phyloP scores from a whole-genome alignment of 768 basidiomycete genomes.

The Pisolithus marmoratus region DNA sequence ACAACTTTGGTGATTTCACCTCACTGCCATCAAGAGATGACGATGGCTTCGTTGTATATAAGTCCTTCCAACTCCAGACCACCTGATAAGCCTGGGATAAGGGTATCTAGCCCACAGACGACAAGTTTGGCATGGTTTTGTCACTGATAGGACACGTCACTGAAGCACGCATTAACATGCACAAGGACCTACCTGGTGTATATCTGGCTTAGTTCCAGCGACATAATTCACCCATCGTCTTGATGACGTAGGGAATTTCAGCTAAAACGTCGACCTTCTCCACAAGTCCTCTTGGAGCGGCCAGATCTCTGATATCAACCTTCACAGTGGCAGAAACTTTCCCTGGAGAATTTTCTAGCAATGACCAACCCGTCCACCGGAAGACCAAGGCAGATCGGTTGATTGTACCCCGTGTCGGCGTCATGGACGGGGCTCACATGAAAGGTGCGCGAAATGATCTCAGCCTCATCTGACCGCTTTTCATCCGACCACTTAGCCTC shows the following conservation, averaged over 20 bases:
- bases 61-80: slow-evolving; percentile 53
- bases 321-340: slow-evolving; percentile 50
- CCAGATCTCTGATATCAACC: slow-evolving; percentile 52
- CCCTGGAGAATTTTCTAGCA: slow-evolving; percentile 48
- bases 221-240: slow-evolving; percentile 92
- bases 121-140: slow-evolving; percentile 48
- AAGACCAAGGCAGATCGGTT: slow-evolving; percentile 65
- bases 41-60: slow-evolving; percentile 85
- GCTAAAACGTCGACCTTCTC: slow-evolving; percentile 94
- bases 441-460: slow-evolving; percentile 56
- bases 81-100: slow-evolving; percentile 36
- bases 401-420: slow-evolving; percentile 74
- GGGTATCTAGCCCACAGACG: slow-evolving; percentile 37
- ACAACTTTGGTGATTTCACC: background rate
- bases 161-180: background rate
- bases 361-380: slow-evolving; percentile 72
- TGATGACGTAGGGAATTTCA: slow-evolving; percentile 89
- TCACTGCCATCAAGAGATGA: slow-evolving; percentile 50
- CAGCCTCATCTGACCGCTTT: slow-evolving; percentile 35
- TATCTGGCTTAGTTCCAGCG: slow-evolving; percentile 87
- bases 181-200: slow-evolving; percentile 70
- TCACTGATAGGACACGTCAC: slow-evolving; percentile 36
- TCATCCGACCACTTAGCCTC: slow-evolving; percentile 76
- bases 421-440: slow-evolving; percentile 63
- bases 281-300: slow-evolving; percentile 66